These are phyloP conservation scores for Apiospora koreana DNA, from an alignment of 2,329 filamentous ascomycete species.

Conservation along the genomic window DNA sequence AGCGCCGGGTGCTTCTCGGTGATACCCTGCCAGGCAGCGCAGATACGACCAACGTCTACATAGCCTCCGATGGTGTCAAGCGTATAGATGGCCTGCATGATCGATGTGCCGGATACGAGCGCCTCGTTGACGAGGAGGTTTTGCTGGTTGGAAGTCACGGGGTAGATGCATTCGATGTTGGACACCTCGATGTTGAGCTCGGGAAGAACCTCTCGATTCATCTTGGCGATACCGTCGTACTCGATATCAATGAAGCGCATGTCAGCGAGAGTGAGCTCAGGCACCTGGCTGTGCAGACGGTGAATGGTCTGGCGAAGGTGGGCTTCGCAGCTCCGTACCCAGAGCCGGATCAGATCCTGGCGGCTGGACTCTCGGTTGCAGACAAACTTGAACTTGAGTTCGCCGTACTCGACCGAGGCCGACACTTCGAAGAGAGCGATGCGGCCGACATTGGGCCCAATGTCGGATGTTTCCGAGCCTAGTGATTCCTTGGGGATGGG, in stretches of 20 bases:
- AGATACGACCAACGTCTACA: slow-evolving; percentile 47
- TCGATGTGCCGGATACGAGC: slow-evolving; percentile 41
- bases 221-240: slow-evolving; percentile 45
- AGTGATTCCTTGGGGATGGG: slow-evolving; percentile 40
- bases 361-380: slow-evolving; percentile 45
- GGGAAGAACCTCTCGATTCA: slow-evolving; percentile 44
- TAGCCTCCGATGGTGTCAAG: slow-evolving; percentile 39
- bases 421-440: slow-evolving; percentile 54
- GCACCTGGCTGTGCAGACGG: slow-evolving; percentile 41
- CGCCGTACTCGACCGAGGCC: slow-evolving; percentile 46
- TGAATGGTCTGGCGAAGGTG: slow-evolving; percentile 46
- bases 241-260: slow-evolving; percentile 49
- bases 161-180: slow-evolving; percentile 51
- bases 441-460: slow-evolving; percentile 47
- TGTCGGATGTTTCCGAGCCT: slow-evolving; percentile 42
- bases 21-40: slow-evolving; percentile 51
- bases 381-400: slow-evolving; percentile 46
- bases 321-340: slow-evolving; percentile 50
- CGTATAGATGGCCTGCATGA: slow-evolving; percentile 50
- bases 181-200: slow-evolving; percentile 42
- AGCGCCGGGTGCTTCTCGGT: slow-evolving; percentile 46
- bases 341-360: slow-evolving; percentile 44
- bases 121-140: slow-evolving; percentile 50
- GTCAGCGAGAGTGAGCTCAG: slow-evolving; percentile 52
- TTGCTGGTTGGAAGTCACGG: slow-evolving; percentile 50